phyloP scores from a whole-genome alignment of 371 early-diverging fungal genomes.

The Mortierella polycephala region DNA sequence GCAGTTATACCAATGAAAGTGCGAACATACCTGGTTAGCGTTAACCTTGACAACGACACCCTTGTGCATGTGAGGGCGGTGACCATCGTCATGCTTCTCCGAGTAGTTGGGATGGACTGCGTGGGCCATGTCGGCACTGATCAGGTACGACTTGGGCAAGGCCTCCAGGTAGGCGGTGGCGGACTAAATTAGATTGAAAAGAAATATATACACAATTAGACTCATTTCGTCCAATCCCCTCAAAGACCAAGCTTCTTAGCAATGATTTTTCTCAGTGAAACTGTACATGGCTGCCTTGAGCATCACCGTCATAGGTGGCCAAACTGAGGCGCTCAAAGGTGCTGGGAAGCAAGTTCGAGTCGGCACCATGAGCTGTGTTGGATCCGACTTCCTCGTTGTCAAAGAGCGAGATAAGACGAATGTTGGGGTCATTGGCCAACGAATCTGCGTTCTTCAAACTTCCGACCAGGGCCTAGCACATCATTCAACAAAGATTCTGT shows the following conservation, averaged over 20 bases:
- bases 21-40: slow-evolving; percentile 81
- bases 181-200: slow-evolving; percentile 1
- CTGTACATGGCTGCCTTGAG: slow-evolving; percentile 16
- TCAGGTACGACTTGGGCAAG: slow-evolving; percentile 85
- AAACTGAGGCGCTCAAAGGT: slow-evolving; percentile 69
- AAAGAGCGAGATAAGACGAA: slow-evolving; percentile 91
- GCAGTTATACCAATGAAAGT: too few relatives aligned
- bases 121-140: slow-evolving; percentile 97
- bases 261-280: not conserved
- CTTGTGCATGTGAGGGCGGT: slow-evolving; percentile 91
- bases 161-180: slow-evolving; percentile 84
- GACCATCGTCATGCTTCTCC: slow-evolving; percentile 91
- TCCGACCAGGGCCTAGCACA: slow-evolving; percentile 64
- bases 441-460: slow-evolving; percentile 54
- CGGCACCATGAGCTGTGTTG: slow-evolving; percentile 94
- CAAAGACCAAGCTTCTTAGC: not conserved
- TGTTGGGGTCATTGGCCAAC: slow-evolving; percentile 75
- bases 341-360: slow-evolving; percentile 85
- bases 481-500: not conserved
- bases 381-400: slow-evolving; percentile 99
- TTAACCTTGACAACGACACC: slow-evolving; percentile 97
- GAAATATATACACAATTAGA: not conserved
- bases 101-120: slow-evolving; percentile 53
- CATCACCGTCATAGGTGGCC: slow-evolving; percentile 54
- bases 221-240: not conserved